These are phyloP conservation scores for Aureobasidium pullulans DNA, from an alignment of 2,329 filamentous ascomycete species.

Conservation along the genomic window DNA sequence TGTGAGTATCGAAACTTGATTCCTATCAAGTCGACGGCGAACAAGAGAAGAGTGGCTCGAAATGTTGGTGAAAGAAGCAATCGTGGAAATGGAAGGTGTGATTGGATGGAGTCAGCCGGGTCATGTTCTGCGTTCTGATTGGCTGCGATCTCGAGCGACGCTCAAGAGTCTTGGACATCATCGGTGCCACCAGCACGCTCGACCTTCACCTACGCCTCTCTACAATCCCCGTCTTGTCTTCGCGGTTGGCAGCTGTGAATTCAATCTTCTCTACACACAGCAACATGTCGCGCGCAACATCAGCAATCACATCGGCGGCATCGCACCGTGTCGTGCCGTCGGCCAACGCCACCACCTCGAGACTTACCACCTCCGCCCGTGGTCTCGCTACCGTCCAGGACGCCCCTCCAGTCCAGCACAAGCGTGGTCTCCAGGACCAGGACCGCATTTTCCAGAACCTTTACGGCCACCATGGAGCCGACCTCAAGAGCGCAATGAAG, in stretches of 20 bases:
- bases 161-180: background rate
- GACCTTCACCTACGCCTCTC: conserved; percentile 1
- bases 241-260: conserved; percentile 3
- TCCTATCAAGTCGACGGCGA: background rate
- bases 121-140: background rate
- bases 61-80: background rate
- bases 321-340: conserved; percentile 34
- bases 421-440: conserved; percentile 88
- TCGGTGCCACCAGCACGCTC: background rate
- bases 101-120: background rate
- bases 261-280: background rate
- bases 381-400: conserved; percentile 56
- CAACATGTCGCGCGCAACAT: conserved; percentile 13
- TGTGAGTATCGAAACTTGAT: too few relatives aligned
- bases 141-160: background rate
- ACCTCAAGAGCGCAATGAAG: conserved; percentile 90
- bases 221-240: conserved; percentile 1
- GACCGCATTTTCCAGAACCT: conserved; percentile 99
- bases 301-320: conserved; percentile 30
- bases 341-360: conserved; percentile 35
- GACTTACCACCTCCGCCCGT: conserved; percentile 37
- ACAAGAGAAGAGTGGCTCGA: background rate
- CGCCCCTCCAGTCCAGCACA: conserved; percentile 52
- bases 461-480: conserved; percentile 84
- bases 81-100: background rate